phyloP scores from a whole-genome alignment of 495 filamentous ascomycete species.

The Podospora anserina region DNA sequence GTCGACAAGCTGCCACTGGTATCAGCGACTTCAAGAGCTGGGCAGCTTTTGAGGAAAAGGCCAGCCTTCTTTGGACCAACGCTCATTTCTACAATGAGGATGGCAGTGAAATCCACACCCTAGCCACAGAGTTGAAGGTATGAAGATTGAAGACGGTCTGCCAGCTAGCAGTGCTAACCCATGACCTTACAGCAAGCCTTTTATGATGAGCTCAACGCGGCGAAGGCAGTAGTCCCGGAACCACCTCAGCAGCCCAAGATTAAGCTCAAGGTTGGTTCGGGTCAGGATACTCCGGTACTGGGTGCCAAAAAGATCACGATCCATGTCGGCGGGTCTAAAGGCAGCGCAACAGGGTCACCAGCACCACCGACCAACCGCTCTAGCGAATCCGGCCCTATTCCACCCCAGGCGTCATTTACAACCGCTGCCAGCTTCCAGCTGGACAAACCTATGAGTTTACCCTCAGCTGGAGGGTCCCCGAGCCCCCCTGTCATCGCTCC shows the following conservation, averaged over 20 bases:
- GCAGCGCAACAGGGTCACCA: constrained; percentile 51
- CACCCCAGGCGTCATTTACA: constrained; percentile 23
- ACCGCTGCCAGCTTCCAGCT: constrained; percentile 32
- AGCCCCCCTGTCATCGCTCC: constrained; percentile 41
- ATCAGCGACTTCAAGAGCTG: constrained; percentile 71
- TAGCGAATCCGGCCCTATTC: constrained; percentile 27
- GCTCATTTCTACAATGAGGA: constrained; percentile 87
- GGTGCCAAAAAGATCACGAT: constrained; percentile 54
- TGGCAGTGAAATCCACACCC: constrained; percentile 68
- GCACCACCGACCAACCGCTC: constrained; percentile 49
- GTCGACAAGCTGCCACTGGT: constrained; percentile 60
- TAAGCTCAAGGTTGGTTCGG: constrained; percentile 62
- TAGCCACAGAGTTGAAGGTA: constrained; percentile 75
- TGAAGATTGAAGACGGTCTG: constrained; percentile 16
- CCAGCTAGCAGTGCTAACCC: background rate
- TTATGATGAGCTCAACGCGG: constrained; percentile 60
- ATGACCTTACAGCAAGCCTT: constrained; percentile 56
- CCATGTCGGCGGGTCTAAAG: constrained; percentile 50
- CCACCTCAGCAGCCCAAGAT: constrained; percentile 65
- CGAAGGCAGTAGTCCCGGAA: constrained; percentile 61
- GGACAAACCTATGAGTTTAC: constrained; percentile 45
- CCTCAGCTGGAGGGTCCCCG: constrained; percentile 46
- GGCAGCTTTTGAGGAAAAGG: constrained; percentile 73
- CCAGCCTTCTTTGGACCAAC: constrained; percentile 78
- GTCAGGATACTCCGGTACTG: constrained; percentile 33